These are phyloP conservation scores for Penicillium sp. DNA, from an alignment of 2,329 filamentous ascomycete genomes.

Conservation along the genomic window DNA sequence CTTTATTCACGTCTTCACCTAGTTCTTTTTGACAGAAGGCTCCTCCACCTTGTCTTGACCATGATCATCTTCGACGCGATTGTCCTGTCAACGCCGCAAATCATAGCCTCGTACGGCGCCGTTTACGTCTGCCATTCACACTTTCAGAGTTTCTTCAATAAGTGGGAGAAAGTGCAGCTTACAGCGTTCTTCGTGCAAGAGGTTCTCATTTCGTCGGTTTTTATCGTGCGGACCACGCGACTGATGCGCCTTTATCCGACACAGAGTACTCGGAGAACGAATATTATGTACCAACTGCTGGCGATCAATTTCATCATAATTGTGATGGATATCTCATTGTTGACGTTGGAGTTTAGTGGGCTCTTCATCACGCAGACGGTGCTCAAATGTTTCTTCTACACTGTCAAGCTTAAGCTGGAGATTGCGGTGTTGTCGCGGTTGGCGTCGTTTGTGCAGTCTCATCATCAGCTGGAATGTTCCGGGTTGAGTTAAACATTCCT, in stretches of 20 bases:
- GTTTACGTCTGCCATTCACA: conserved; percentile 8
- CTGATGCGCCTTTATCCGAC: conserved; percentile 10
- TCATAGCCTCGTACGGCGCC: conserved; percentile 14
- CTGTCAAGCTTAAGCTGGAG: conserved; percentile 15
- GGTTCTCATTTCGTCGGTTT: conserved; percentile 13
- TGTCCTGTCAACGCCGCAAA: conserved; percentile 8
- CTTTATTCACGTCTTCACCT: conserved; percentile 19
- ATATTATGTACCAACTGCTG: conserved; percentile 18
- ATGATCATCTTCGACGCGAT: conserved; percentile 17
- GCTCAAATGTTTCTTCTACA: conserved; percentile 14
- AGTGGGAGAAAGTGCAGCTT: conserved; percentile 16
- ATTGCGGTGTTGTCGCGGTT: conserved; percentile 8
- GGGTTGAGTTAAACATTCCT: background rate
- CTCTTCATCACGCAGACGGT: conserved; percentile 11
- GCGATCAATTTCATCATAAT: conserved; percentile 14
- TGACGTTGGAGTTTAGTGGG: conserved; percentile 7
- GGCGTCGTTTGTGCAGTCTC: conserved; percentile 4
- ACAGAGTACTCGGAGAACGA: conserved; percentile 3
- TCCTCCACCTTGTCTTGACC: conserved; percentile 7
- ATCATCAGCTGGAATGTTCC: background rate
- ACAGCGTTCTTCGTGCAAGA: conserved; percentile 16
- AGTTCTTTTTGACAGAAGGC: conserved; percentile 4
- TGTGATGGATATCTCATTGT: conserved; percentile 15
- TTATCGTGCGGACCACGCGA: conserved; percentile 10
- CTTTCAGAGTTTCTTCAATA: conserved; percentile 8